These are phyloP conservation scores for Ploettnerulaceae sp. DNA, from an alignment of 2,329 filamentous ascomycete species.

Conservation along the genomic window DNA sequence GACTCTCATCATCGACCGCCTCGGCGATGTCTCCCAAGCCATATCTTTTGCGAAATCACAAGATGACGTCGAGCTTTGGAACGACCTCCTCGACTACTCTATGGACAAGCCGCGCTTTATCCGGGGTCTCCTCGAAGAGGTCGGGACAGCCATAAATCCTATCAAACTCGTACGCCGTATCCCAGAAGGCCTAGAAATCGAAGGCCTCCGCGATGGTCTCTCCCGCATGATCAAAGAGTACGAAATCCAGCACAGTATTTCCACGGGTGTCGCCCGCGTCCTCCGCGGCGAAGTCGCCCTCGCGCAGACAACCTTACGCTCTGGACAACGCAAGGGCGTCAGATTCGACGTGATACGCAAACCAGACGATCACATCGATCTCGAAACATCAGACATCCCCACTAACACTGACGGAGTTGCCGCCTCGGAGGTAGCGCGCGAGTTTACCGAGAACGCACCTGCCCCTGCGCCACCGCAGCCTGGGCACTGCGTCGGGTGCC, in stretches of 20 bases:
- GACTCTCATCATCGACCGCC: slow-evolving; percentile 88
- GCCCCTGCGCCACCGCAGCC: slow-evolving; percentile 35
- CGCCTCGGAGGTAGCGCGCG: slow-evolving; percentile 14
- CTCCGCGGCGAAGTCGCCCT: slow-evolving; percentile 80
- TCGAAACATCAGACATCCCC: slow-evolving; percentile 40
- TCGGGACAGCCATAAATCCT: slow-evolving; percentile 88
- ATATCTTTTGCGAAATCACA: slow-evolving; percentile 94
- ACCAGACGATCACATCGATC: slow-evolving; percentile 39
- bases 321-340: slow-evolving; percentile 76
- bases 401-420: slow-evolving; percentile 16
- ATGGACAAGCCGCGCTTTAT: slow-evolving; percentile 99
- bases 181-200: slow-evolving; percentile 87
- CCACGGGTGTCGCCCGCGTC: slow-evolving; percentile 80
- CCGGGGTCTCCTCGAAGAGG: slow-evolving; percentile 83
- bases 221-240: slow-evolving; percentile 92
- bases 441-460: slow-evolving; percentile 9
- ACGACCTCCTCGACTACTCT: slow-evolving; percentile 87
- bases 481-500: slow-evolving; percentile 57
- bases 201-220: slow-evolving; percentile 82
- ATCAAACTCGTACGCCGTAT: slow-evolving; percentile 87
- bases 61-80: slow-evolving; percentile 88
- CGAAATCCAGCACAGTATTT: slow-evolving; percentile 91
- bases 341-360: slow-evolving; percentile 72
- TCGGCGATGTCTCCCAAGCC: slow-evolving; percentile 85
- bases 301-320: slow-evolving; percentile 75